These are phyloP conservation scores for Exophiala lecanii-corni DNA, from an alignment of 2,329 filamentous ascomycete genomes.

Conservation along the genomic window DNA sequence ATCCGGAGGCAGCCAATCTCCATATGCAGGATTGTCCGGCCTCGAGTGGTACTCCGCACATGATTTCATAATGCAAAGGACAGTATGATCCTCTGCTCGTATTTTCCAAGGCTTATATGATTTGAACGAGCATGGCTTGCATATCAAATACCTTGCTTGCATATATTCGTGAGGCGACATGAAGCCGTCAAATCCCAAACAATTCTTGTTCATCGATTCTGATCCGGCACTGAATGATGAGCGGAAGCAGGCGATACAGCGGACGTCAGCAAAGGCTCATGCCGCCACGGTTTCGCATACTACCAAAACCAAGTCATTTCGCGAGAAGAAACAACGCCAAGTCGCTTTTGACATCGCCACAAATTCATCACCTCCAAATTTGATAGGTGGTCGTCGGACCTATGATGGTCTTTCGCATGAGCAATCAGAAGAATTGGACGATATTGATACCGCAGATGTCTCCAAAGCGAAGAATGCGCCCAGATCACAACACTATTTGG, in stretches of 20 bases:
- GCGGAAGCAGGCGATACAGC: background rate
- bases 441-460: background rate
- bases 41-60: too few species aligned
- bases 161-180: too few species aligned
- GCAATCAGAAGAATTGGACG: background rate
- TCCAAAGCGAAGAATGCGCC: background rate
- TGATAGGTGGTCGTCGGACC: background rate
- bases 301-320: background rate
- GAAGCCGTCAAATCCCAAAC: too few species aligned
- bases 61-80: too few species aligned
- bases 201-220: background rate
- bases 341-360: background rate
- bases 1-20: too few species aligned
- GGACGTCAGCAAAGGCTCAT: background rate
- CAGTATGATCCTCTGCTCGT: too few species aligned
- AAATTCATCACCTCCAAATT: background rate
- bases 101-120: too few species aligned
- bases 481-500: background rate
- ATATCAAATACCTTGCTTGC: too few species aligned
- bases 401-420: background rate
- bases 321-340: background rate
- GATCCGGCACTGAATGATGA: background rate
- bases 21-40: too few species aligned
- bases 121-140: too few species aligned
- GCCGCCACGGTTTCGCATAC: background rate